Evolutionary conservation across 139 green algal species (phyloP), one percentile per base, ranked within the genome.

Genomic region (Desmodesmus armatus): DNA sequence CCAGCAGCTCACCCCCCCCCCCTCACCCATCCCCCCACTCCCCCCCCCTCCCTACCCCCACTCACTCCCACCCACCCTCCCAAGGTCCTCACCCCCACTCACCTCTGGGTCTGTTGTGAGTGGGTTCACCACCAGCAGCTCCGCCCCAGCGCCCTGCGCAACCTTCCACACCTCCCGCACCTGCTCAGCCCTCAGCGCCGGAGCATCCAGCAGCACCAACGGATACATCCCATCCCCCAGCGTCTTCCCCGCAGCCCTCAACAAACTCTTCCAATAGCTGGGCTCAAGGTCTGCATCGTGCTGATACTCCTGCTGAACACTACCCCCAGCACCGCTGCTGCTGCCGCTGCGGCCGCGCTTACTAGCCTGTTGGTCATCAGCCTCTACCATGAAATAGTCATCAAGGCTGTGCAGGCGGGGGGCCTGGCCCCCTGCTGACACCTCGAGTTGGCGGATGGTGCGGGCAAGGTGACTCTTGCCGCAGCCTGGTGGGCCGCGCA

Each of bases 311-410:
- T 92, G 88, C 62, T 88, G 86, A 84, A 80, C 41, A 90, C 62
- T 58, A 86, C 91, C 1, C 85, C 81, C 67, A 90, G 90, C 33
- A 2, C 69, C 25, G 9, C 69, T 77, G 69, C 69, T 77, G 60
- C 60, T 69, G 60, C 60, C 60, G 17, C 60, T 69, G 40, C 40
- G 35, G 39, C 63, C 27, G 39, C 40, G 21, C 39, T 37, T 17
- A 21, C 25, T 37, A 40, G 73, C 78, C 11, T 55, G 80, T 7
- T 49, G 76, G 31, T 89, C 85, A 44, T 92, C 91, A 35, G 92
- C 89, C n/a, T 94, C 94, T 77, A 90, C 90, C 87, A 96, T 91
- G 87, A 96, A 98, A 91, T 98, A 98, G 80, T 97, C 94, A 55
- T 98, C 95, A 0, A 98, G 88, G 83, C 91, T 91, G 75, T 94